Evolutionary conservation across 2,329 filamentous ascomycete genomes (phyloP).

Genomic region (Penicillium sp.): DNA sequence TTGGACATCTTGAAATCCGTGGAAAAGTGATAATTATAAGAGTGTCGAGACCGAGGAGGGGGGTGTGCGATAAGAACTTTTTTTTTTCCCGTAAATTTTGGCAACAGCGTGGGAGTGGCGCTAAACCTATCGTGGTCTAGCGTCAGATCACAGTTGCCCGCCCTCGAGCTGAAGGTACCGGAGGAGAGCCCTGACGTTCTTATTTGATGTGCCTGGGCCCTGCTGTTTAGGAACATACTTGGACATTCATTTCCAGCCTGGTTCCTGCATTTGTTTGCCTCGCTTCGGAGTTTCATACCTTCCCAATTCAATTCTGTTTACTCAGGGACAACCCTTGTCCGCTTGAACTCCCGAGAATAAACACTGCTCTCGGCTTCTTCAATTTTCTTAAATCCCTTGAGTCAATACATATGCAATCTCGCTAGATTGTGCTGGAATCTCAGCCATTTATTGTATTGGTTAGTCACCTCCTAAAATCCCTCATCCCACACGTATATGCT

Average conservation of each 20-base stretch:
- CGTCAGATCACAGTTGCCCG: constrained; percentile 26
- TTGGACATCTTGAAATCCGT: constrained; percentile 54
- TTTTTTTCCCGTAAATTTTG: constrained; percentile 29
- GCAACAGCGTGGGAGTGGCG: constrained; percentile 17
- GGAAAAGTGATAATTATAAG: constrained; percentile 5
- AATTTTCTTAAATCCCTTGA: constrained; percentile 1
- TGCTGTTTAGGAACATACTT: not conserved
- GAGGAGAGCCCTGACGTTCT: constrained; percentile 2
- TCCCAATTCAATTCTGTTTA: constrained; percentile 4
- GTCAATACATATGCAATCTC: constrained; percentile 7
- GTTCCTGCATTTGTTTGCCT: constrained; percentile 4
- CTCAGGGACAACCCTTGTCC: constrained; percentile 12
- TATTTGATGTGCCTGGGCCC: constrained; percentile 6
- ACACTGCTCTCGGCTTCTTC: constrained; percentile 5
- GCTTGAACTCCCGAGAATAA: constrained; percentile 8
- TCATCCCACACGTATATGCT: constrained; percentile 12
- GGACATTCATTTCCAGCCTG: constrained; percentile 7
- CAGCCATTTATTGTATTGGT: constrained; percentile 17
- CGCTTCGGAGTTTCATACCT: not conserved
- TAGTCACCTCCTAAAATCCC: not conserved
- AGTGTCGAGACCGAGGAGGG: constrained; percentile 14
- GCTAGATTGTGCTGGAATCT: constrained; percentile 9
- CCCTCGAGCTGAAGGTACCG: constrained; percentile 17
- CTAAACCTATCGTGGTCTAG: constrained; percentile 38
- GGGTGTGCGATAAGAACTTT: constrained; percentile 32